phyloP scores from a whole-genome alignment of 768 basidiomycete genomes.

The Austroboletus eburneus region DNA sequence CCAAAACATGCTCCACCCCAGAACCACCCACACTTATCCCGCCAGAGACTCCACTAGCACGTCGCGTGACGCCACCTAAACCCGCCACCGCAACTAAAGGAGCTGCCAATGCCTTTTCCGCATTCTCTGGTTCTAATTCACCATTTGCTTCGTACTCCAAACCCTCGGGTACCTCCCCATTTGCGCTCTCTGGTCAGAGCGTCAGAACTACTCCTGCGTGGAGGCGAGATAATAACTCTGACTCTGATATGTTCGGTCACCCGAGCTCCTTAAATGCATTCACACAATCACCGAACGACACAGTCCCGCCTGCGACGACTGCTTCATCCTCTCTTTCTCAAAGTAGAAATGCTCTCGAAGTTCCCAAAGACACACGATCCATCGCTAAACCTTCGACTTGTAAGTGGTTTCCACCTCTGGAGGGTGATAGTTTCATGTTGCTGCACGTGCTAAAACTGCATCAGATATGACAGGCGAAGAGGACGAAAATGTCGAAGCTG shows the following conservation, averaged over 20 bases:
- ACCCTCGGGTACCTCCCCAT: conserved; percentile 21
- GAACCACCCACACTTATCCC: conserved; percentile 1
- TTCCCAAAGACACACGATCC: neutral
- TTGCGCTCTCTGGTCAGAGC: conserved; percentile 14
- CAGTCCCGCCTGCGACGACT: neutral
- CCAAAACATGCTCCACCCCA: conserved; percentile 10
- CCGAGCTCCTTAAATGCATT: conserved; percentile 6
- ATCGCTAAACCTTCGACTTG: conserved; percentile 12
- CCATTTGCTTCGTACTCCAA: conserved; percentile 32
- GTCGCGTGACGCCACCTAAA: conserved; percentile 14
- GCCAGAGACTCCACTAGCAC: conserved; percentile 6
- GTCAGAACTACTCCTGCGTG: conserved; percentile 24
- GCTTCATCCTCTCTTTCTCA: neutral
- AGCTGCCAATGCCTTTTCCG: conserved; percentile 34
- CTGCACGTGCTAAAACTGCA: neutral
- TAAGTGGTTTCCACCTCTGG: conserved; percentile 8
- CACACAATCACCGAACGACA: conserved; percentile 19
- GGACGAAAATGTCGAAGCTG: conserved; percentile 50
- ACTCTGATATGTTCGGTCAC: conserved; percentile 9
- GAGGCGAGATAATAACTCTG: conserved; percentile 12
- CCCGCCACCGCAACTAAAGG: conserved; percentile 5
- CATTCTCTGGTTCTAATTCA: conserved; percentile 35
- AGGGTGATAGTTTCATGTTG: neutral
- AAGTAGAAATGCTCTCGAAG: neutral
- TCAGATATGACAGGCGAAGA: conserved; percentile 58